Conservation (phyloP, 2,329 filamentous ascomycete species). For the Didymella lethalis region DNA sequence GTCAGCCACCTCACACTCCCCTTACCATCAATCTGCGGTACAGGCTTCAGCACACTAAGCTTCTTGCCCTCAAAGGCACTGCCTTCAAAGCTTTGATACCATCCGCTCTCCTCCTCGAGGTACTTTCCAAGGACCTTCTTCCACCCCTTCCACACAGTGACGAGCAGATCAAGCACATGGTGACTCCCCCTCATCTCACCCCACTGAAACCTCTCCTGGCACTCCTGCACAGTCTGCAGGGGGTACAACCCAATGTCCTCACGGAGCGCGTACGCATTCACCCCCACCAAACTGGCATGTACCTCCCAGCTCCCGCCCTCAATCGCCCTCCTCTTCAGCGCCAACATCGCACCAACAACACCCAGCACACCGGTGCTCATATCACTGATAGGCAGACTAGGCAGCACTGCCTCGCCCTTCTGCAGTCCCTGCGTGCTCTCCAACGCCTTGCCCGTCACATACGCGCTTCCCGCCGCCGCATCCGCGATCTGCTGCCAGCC, state of each 20-base stretch:
- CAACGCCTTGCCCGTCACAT: constrained; percentile 48
- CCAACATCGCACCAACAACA: constrained; percentile 36
- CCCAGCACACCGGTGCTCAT: constrained; percentile 41
- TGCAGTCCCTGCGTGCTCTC: constrained; percentile 33
- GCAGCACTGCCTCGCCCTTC: constrained; percentile 34
- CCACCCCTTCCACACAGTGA: constrained; percentile 40
- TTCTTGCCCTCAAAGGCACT: constrained; percentile 34
- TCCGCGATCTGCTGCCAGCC: constrained; percentile 62
- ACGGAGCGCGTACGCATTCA: constrained; percentile 43
- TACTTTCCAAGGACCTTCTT: constrained; percentile 32
- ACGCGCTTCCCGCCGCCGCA: constrained; percentile 50
- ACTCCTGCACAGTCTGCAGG: constrained; percentile 33
- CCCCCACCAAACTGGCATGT: constrained; percentile 36
- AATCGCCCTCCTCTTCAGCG: constrained; percentile 34
- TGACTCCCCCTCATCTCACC: constrained; percentile 37
- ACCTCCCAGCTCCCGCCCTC: constrained; percentile 32
- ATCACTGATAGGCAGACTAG: constrained; percentile 39
- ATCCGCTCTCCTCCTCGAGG: constrained; percentile 27
- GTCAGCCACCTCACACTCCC: constrained; percentile 21
- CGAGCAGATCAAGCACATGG: constrained; percentile 42
- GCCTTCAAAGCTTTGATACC: constrained; percentile 33
- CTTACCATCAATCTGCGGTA: constrained; percentile 28
- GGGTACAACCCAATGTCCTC: constrained; percentile 48
- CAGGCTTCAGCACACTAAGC: constrained; percentile 37
- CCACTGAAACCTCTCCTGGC: constrained; percentile 38